A percentile compares a stretch with the other conserved stretches of the same genome.
Conservation (phyloP, 169 alveolate species). For the Eimeria acervulina region DNA sequence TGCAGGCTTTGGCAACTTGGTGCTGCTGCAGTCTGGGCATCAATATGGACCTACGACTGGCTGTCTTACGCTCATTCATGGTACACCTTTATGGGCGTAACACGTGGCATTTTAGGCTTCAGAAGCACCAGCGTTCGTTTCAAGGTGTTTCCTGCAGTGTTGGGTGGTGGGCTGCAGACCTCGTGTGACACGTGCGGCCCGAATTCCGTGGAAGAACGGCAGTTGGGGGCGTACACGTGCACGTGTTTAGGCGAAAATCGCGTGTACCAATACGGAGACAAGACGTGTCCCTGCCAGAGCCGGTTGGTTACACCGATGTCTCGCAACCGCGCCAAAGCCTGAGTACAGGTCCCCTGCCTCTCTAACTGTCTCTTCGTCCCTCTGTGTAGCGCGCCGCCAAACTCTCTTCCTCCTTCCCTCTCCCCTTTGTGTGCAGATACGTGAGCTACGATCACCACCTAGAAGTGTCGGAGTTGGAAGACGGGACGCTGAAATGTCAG, state of each 20-base stretch:
- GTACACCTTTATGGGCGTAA: background rate
- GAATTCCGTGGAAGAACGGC: conserved; percentile 27
- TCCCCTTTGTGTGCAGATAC: conserved; percentile 1
- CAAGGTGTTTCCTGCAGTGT: background rate
- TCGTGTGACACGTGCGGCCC: conserved; percentile 75
- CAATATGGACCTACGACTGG: background rate
- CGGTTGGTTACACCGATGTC: conserved; percentile 18
- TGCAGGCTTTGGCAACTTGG: background rate
- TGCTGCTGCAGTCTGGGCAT: background rate
- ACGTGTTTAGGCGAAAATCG: conserved; percentile 76
- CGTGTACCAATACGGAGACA: conserved; percentile 67
- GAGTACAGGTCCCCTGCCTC: background rate
- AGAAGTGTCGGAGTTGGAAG: conserved; percentile 62
- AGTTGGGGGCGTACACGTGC: conserved; percentile 64
- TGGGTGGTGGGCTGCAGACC: conserved; percentile 58
- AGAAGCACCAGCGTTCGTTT: background rate
- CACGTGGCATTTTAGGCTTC: background rate
- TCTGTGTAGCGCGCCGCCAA: background rate
- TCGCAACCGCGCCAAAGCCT: background rate
- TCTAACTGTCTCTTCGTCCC: background rate
- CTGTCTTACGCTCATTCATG: background rate
- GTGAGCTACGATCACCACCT: conserved; percentile 69
- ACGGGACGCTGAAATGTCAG: conserved; percentile 72
- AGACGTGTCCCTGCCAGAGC: conserved; percentile 75
- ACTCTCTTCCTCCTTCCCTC: background rate